These are phyloP conservation scores for Aspergillus pseudonomiae DNA, from an alignment of 2,329 filamentous ascomycete species.

Conservation along the genomic window DNA sequence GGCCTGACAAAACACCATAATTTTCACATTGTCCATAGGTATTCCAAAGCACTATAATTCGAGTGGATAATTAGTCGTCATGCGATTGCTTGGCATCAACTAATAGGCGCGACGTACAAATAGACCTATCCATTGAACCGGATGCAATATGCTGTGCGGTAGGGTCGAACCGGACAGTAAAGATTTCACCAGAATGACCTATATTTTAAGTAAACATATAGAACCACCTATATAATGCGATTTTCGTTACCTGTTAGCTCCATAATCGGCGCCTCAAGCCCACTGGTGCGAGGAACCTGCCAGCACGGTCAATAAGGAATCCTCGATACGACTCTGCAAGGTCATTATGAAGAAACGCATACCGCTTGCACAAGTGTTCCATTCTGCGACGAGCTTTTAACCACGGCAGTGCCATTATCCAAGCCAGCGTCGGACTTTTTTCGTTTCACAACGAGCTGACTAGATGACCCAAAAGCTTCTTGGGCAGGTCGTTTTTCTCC, in stretches of 20 bases:
- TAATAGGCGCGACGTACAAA: constrained; percentile 61
- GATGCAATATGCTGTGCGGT: constrained; percentile 88
- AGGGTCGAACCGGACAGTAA: constrained; percentile 86
- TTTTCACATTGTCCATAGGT: constrained; percentile 94
- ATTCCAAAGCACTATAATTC: constrained; percentile 77
- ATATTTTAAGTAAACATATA: constrained; percentile 8
- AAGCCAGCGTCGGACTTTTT: constrained; percentile 71
- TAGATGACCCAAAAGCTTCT: constrained; percentile 73
- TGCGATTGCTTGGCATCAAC: neutral
- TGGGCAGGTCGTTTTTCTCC: constrained; percentile 91
- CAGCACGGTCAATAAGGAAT: neutral
- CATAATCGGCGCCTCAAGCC: constrained; percentile 88
- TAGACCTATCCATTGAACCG: constrained; percentile 90
- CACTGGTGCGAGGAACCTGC: constrained; percentile 77
- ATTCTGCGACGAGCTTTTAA: constrained; percentile 60
- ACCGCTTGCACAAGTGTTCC: constrained; percentile 69
- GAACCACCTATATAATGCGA: no score
- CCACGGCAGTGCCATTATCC: constrained; percentile 58
- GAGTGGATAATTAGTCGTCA: neutral
- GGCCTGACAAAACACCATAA: constrained; percentile 84
- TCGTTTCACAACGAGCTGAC: constrained; percentile 82
- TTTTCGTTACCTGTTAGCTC: constrained; percentile 70
- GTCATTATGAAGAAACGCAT: constrained; percentile 40
- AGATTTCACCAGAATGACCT: constrained; percentile 79
- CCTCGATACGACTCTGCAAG: neutral